Evolutionary conservation across 495 filamentous ascomycete species (phyloP).

Genomic region (Penicillium goetzii): DNA sequence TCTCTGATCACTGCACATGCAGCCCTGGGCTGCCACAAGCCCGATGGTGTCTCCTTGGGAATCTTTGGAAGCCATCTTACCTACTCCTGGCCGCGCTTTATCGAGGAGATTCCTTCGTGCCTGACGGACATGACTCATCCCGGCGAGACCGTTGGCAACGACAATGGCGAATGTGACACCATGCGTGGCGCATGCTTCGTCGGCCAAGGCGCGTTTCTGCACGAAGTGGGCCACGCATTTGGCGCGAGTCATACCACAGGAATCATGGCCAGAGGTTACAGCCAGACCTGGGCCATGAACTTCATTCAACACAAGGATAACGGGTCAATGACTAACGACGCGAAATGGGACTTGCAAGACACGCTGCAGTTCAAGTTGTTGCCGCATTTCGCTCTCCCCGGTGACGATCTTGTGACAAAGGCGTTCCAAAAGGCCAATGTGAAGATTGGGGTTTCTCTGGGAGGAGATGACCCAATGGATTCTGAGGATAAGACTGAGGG

Average conservation of each 20-base stretch:
- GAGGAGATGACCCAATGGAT: background rate
- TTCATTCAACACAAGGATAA: slow-evolving; percentile 32
- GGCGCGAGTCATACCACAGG: slow-evolving; percentile 40
- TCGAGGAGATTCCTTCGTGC: slow-evolving; percentile 47
- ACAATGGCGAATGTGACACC: slow-evolving; percentile 42
- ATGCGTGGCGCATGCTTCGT: slow-evolving; percentile 46
- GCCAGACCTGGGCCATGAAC: slow-evolving; percentile 41
- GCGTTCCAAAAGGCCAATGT: slow-evolving; percentile 7
- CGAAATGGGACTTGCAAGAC: slow-evolving; percentile 43
- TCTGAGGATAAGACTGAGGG: slow-evolving; percentile 11
- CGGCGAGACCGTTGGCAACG: slow-evolving; percentile 42
- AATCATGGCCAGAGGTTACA: slow-evolving; percentile 45
- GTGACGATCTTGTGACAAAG: slow-evolving; percentile 24
- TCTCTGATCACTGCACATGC: slow-evolving; percentile 47
- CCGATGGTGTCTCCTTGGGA: slow-evolving; percentile 46
- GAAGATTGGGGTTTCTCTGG: background rate
- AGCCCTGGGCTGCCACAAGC: slow-evolving; percentile 46
- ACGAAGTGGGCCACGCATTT: slow-evolving; percentile 48
- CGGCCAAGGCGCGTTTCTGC: slow-evolving; percentile 47
- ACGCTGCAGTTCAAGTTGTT: slow-evolving; percentile 36
- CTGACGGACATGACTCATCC: slow-evolving; percentile 34
- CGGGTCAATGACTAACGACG: slow-evolving; percentile 26
- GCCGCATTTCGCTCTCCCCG: slow-evolving; percentile 41
- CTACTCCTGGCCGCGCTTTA: slow-evolving; percentile 52
- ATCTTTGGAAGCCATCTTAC: slow-evolving; percentile 52